Evolutionary conservation across 148 eudicot genomes (phyloP).

Genomic region (Rhododendron ferrugineum): DNA sequence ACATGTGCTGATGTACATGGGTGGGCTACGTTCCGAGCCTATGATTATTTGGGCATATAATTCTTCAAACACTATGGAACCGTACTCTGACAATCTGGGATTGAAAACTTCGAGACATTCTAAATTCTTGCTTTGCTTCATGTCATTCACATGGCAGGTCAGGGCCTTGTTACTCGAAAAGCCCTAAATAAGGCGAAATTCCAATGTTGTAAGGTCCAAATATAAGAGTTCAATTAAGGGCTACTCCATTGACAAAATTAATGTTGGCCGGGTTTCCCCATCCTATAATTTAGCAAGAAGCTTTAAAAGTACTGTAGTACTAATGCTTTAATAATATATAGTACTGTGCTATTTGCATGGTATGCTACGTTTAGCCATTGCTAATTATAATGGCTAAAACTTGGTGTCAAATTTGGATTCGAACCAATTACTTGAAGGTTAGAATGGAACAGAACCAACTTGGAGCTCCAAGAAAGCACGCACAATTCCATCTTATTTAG

Average conservation of each 20-base stretch:
- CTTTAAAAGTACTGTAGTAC: neutral
- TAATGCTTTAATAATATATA: neutral
- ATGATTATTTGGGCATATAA: neutral
- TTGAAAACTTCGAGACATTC: neutral
- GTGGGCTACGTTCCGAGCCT: neutral
- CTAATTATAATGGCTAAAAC: neutral
- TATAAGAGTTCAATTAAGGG: neutral
- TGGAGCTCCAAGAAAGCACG: too few species aligned
- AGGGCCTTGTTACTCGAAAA: neutral
- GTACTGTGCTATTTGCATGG: neutral
- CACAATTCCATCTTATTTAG: too few species aligned
- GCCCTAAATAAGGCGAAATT: neutral
- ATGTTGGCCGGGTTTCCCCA: neutral
- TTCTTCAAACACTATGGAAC: neutral
- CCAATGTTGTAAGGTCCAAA: neutral
- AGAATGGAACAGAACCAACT: too few species aligned
- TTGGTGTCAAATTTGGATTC: neutral
- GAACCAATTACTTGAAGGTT: too few species aligned
- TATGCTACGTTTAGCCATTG: neutral
- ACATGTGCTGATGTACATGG: neutral
- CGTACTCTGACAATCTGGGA: neutral
- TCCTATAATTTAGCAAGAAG: neutral
- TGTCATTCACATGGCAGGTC: neutral
- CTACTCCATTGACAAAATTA: neutral
- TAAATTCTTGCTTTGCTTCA: neutral